These are phyloP conservation scores for Boletus semigastroideus DNA, from an alignment of 1,284 basidiomycete genomes.

Conservation along the genomic window DNA sequence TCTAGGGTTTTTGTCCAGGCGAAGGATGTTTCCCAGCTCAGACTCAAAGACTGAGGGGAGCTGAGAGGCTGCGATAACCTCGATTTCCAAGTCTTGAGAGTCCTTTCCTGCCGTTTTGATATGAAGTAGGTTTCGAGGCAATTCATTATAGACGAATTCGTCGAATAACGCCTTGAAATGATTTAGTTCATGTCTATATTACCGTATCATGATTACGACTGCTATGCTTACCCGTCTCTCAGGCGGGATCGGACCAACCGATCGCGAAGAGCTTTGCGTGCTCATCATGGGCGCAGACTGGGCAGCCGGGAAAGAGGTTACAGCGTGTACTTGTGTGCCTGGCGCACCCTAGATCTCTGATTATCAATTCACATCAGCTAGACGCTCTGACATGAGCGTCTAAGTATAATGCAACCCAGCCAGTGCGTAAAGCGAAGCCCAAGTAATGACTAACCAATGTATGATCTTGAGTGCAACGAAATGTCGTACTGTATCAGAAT, in stretches of 20 bases:
- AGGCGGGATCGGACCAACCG: constrained; percentile 1
- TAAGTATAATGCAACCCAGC: no score
- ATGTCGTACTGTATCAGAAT: no score
- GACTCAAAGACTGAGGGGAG: constrained; percentile 11
- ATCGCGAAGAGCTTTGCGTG: background rate
- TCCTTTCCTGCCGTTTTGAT: background rate
- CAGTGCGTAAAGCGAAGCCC: no score
- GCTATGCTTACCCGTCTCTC: constrained; percentile 8
- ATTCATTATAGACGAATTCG: constrained; percentile 18
- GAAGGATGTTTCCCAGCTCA: constrained; percentile 13
- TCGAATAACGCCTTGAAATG: constrained; percentile 14
- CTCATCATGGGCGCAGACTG: background rate
- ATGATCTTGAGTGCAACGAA: no score
- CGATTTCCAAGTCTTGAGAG: constrained; percentile 3
- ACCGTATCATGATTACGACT: background rate
- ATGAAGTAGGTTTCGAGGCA: constrained; percentile 16
- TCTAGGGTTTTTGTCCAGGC: background rate
- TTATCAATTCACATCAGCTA: background rate
- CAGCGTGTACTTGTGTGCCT: background rate
- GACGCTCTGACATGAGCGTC: background rate
- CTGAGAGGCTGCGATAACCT: constrained; percentile 11
- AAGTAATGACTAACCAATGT: no score
- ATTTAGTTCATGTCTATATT: background rate
- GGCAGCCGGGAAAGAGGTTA: background rate
- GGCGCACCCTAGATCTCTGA: background rate